Conservation (phyloP, 805 yeast species). For the Candida sphagnicola region DNA sequence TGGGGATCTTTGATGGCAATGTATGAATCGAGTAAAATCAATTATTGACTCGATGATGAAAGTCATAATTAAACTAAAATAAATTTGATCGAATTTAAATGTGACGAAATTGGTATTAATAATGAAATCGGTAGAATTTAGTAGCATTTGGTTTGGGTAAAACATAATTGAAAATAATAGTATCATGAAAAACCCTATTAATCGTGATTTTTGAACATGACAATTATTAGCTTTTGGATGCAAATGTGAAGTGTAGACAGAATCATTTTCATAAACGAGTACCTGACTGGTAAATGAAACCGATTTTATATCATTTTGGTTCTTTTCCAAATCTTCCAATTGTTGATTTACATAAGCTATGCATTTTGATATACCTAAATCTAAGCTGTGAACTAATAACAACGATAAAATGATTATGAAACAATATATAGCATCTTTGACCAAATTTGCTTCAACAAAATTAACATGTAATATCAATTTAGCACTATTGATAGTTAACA, state of each 20-base stretch:
- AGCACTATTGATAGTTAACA: not conserved
- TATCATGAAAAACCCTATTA: not conserved
- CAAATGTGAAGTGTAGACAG: constrained; percentile 1
- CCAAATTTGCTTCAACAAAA: not conserved
- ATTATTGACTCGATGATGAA: constrained; percentile 10
- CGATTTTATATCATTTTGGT: too few relatives aligned
- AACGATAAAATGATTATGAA: not conserved
- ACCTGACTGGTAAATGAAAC: not conserved
- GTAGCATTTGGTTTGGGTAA: constrained; percentile 12
- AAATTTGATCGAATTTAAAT: constrained; percentile 24
- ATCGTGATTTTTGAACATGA: not conserved
- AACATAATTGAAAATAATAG: constrained; percentile 2
- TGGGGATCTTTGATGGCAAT: constrained; percentile 13
- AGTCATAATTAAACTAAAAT: constrained; percentile 12
- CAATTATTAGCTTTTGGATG: not conserved
- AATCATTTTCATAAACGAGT: not conserved
- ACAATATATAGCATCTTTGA: not conserved
- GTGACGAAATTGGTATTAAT: constrained; percentile 10
- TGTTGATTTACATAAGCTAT: constrained; percentile 16
- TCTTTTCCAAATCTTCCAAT: too few relatives aligned
- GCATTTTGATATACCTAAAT: constrained; percentile 9
- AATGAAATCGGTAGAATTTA: constrained; percentile 15
- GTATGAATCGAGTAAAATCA: constrained; percentile 11
- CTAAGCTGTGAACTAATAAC: not conserved
- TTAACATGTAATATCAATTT: not conserved